Evolutionary conservation across 805 yeast species (phyloP), one percentile per base, ranked within the genome.

Genomic region (Torulaspora delbrueckii): DNA sequence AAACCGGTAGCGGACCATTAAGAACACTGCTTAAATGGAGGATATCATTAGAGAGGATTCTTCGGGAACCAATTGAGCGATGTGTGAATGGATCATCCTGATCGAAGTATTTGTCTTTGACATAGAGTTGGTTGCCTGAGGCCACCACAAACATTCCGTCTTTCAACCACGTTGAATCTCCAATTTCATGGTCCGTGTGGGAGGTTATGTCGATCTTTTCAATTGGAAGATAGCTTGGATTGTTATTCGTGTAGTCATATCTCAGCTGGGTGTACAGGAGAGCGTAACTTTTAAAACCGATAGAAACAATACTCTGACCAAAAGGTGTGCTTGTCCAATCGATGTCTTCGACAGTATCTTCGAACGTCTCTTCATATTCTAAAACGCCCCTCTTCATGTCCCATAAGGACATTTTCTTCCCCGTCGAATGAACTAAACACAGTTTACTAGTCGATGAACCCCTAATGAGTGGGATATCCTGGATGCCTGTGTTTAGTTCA

Each of bases 1-100:
- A 90, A 0, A 88, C 67, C 0, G 97, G 96, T 12, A 91, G 63
- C 0, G 95, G 93, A 26, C 97, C 97, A 66, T 90, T 90, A 45
- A 90, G 67, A 4, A 89, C 82, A 12, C 86, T 70, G 40, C 84
- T 85, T 46, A 90, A 71, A 54, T 83, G 84, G 48, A 86, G 75
- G 2, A 90, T 75, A 58, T 65, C 72, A 57, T 72, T 72, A 1
- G 73, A 68, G 8, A 80, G 70, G 34, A 81, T 79, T 47, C 72
- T 76, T 48, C 82, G 69, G 0, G 86, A 71, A 0, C 84, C 84
- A 39, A 83, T 72, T 1, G 83, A 76, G 45, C 70, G 67, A 26
- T 71, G 68, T 3, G 84, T 76, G 38, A 76, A 68, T 12, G 67
- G 67, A 57, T 81, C 85, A 13, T 67, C 59, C 14, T 77, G 59